A percentile compares a stretch with the other conserved stretches of the same genome.
These are phyloP conservation scores for Cercospora sp. DNA, from an alignment of 2,329 filamentous ascomycete species.

Conservation along the genomic window DNA sequence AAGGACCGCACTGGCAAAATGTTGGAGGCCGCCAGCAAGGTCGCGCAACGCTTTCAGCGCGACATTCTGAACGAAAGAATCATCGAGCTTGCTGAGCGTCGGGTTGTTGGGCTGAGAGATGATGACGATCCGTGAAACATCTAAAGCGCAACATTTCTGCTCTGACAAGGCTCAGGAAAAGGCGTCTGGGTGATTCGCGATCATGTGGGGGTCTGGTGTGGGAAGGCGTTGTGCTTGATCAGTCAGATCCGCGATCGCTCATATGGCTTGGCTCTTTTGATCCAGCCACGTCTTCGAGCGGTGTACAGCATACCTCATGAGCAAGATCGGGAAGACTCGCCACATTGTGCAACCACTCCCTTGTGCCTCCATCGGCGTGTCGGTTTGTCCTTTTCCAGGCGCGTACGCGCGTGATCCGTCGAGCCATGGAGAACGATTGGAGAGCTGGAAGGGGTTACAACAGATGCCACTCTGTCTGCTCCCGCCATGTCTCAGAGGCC, in stretches of 20 bases:
- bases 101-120: constrained; percentile 61
- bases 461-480: background rate
- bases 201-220: background rate
- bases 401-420: background rate
- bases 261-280: constrained; percentile 11
- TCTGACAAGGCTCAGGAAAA: background rate
- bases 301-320: background rate
- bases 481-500: background rate
- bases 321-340: background rate
- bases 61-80: constrained; percentile 87
- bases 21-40: constrained; percentile 85
- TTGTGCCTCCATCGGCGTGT: background rate
- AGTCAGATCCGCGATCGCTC: background rate
- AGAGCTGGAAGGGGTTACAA: background rate
- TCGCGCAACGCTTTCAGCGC: constrained; percentile 81
- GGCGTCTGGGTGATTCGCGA: background rate
- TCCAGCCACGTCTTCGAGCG: constrained; percentile 4
- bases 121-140: constrained; percentile 45
- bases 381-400: background rate
- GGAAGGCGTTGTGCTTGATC: background rate
- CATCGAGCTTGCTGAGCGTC: constrained; percentile 73
- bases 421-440: background rate
- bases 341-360: background rate
- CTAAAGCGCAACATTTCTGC: background rate
- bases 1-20: constrained; percentile 81